These are phyloP conservation scores for Patellifolia procumbens DNA, from an alignment of 179 eudicot genomes.

Conservation along the genomic window DNA sequence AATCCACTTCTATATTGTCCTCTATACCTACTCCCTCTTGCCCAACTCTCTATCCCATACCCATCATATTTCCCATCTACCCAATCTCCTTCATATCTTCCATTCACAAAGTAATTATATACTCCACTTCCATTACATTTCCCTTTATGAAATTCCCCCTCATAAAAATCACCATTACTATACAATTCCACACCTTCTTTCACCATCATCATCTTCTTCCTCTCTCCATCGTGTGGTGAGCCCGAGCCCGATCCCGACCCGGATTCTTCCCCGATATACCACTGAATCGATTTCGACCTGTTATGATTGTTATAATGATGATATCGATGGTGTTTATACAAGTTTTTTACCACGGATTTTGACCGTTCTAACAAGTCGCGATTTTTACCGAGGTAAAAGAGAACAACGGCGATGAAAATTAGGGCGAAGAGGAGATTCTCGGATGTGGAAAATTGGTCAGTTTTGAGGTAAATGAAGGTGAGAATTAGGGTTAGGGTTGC, in stretches of 20 bases:
- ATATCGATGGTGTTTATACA: neutral
- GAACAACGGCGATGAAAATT: constrained; percentile 50
- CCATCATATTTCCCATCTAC: constrained; percentile 83
- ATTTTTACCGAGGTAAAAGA: constrained; percentile 52
- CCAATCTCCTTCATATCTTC: constrained; percentile 95
- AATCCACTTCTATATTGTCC: constrained; percentile 80
- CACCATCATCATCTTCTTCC: constrained; percentile 2
- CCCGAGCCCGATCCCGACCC: neutral
- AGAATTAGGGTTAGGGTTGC: constrained; percentile 33
- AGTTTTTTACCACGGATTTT: constrained; percentile 22
- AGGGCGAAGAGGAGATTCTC: constrained; percentile 60
- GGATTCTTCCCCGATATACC: constrained; percentile 71
- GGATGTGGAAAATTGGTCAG: constrained; percentile 49
- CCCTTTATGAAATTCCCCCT: constrained; percentile 79
- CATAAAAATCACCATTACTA: constrained; percentile 79
- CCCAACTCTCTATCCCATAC: constrained; percentile 87
- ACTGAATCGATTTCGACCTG: constrained; percentile 52
- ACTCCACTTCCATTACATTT: constrained; percentile 86
- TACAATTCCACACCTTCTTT: constrained; percentile 70
- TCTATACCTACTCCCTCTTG: constrained; percentile 70
- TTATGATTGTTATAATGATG: neutral
- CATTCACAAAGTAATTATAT: constrained; percentile 64
- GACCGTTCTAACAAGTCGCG: constrained; percentile 35
- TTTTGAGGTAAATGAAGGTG: constrained; percentile 34
- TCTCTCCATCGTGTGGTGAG: too few species aligned